Percentiles rank a stretch among this genome's conserved stretches.
These are phyloP conservation scores for Syzygium oleosum DNA, from an alignment of 345 rosid species.

Conservation along the genomic window DNA sequence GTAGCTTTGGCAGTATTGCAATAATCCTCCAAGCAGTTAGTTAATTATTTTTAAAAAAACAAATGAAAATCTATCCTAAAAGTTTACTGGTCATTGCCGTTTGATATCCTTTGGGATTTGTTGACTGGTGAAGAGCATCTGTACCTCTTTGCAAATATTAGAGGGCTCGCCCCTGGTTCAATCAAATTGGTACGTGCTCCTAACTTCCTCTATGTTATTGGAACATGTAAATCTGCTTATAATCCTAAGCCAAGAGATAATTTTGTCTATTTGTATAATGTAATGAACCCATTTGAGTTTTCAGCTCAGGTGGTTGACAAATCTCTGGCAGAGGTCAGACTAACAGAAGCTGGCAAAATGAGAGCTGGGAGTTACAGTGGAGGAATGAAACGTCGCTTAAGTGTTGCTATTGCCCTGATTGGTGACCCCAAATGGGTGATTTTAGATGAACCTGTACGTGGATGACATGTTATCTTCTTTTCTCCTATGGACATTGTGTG, in stretches of 20 bases:
- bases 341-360: constrained; percentile 53
- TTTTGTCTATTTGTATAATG: not conserved
- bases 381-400: constrained; percentile 95
- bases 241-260: not conserved
- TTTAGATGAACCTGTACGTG: constrained; percentile 75
- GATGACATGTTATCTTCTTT: not conserved
- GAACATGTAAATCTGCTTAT: not conserved
- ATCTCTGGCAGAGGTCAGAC: constrained; percentile 61
- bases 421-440: constrained; percentile 85
- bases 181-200: constrained; percentile 43
- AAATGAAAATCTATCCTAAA: not conserved
- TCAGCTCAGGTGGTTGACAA: constrained; percentile 44
- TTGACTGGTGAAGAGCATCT: constrained; percentile 84
- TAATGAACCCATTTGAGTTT: not conserved
- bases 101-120: constrained; percentile 90
- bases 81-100: constrained; percentile 26
- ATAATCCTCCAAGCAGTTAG: not conserved
- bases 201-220: not conserved
- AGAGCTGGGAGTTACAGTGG: constrained; percentile 92
- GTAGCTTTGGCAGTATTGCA: not conserved
- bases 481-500: not conserved
- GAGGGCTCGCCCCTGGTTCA: constrained; percentile 61
- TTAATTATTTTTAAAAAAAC: too few relatives aligned
- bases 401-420: constrained; percentile 83
- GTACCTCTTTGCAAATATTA: constrained; percentile 70